Conservation (phyloP, 768 basidiomycete genomes). For the Cystobasidiopsis lactophilus region DNA sequence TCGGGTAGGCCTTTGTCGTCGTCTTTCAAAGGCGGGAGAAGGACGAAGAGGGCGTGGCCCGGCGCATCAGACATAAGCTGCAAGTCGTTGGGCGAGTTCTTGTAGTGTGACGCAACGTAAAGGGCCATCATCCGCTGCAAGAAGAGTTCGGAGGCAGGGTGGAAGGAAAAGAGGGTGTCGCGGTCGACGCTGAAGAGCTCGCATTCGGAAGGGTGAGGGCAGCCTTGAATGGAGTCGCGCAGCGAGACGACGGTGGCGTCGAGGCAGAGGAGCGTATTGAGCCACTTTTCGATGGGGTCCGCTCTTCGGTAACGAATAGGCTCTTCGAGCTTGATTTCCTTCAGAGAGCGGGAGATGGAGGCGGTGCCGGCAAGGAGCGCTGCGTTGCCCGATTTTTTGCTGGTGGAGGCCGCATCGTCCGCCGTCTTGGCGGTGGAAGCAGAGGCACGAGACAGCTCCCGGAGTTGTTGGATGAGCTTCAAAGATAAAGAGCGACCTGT, state of each 20-base stretch:
- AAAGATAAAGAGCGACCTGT: conserved; percentile 96
- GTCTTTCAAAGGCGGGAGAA: conserved; percentile 74
- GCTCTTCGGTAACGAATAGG: conserved; percentile 77
- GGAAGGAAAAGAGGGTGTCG: conserved; percentile 89
- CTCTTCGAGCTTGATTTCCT: conserved; percentile 82
- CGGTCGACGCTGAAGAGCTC: conserved; percentile 87
- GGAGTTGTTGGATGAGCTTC: conserved; percentile 88
- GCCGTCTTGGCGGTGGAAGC: conserved; percentile 30
- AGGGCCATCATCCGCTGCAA: conserved; percentile 95
- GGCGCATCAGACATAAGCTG: conserved; percentile 92
- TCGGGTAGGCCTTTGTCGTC: conserved; percentile 69
- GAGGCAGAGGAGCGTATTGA: conserved; percentile 70
- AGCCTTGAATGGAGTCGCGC: conserved; percentile 40
- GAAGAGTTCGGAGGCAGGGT: conserved; percentile 92
- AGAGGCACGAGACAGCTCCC: conserved; percentile 67
- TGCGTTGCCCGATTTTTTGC: conserved; percentile 27
- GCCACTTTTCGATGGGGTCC: conserved; percentile 84
- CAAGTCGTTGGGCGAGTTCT: conserved; percentile 97
- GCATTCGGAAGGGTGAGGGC: conserved; percentile 80
- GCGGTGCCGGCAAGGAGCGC: conserved; percentile 23
- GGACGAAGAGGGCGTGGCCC: conserved; percentile 85
- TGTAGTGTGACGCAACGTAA: conserved; percentile 94
- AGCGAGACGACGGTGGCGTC: conserved; percentile 45
- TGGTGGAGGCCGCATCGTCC: conserved; percentile 10
- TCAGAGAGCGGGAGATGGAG: conserved; percentile 49